Base-by-base conservation (phyloP, 805 yeast genomes). In the Saccharomycopsis fodiens region DNA sequence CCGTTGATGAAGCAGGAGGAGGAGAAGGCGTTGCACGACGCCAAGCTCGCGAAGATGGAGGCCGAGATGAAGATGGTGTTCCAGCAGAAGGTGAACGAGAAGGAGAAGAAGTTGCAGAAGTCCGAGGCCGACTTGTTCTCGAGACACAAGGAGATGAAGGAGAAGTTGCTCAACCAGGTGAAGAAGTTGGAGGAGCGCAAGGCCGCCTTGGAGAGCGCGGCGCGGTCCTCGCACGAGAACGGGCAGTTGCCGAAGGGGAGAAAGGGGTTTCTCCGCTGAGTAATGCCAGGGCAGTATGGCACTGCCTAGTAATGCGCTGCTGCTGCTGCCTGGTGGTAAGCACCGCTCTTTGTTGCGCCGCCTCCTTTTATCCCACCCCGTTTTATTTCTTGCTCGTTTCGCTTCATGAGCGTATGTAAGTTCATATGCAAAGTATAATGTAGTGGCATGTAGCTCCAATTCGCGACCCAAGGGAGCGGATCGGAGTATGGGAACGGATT, bases 91-190 rank as follows among this genome's bases (percentile, higher is more conserved):
- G 98, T 93, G 27, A 71, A 83, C 48, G 96, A 89, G 67, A 94
- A 93, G 79, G 99, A 93, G 67, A 86, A 88, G 75, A 91, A 91
- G 70, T 76, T 93, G 61, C 96, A 89, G 69, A 85, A 86, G 68
- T 86, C 96, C 39, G 98, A 93, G 70, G 93, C 95, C 47, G 99
- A 93, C 66, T 76, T 93, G 60, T 91, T 91, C 63, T 77, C 93
- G 35, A 82, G 94, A 65, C 98, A 93, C 67, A 86, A 87, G 66
- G 97, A 93, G 65, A 89, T 91, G 91, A 91, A 91, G 67, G 97
- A 91, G 60, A 87, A 86, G 67, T 75, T 93, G 62, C 72, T 83
- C 54, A 84, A 84, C 64, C 96, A 91, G 67, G 78, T 91, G 54
- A 83, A 82, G 61, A 78, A 88, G 58, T 74, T 93, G 59, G 97